Percentiles rank a stretch among this genome's conserved stretches.
Conservation (phyloP, 768 basidiomycete genomes). For the Pisolithus microcarpus region DNA sequence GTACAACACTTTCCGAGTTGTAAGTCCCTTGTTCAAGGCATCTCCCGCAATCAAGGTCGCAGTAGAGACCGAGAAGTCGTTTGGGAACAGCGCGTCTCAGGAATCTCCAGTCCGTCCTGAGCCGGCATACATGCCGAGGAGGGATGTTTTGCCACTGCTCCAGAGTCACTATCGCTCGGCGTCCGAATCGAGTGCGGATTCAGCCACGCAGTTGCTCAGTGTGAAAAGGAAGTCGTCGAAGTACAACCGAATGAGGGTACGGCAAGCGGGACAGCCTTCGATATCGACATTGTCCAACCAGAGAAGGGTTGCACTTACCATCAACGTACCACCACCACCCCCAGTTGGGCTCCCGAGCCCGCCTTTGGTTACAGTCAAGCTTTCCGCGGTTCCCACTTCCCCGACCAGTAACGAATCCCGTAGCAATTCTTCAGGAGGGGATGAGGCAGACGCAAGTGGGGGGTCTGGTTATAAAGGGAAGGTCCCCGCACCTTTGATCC, state of each 20-base stretch:
- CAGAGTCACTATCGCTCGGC: slow-evolving; percentile 7
- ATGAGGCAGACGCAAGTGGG: neutral
- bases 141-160: neutral
- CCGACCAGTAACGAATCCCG: neutral
- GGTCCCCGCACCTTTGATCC: slow-evolving; percentile 7
- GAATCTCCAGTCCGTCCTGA: slow-evolving; percentile 14
- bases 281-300: neutral
- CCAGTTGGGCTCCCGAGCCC: neutral
- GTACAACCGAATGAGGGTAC: slow-evolving; percentile 2
- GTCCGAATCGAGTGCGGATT: slow-evolving; percentile 15
- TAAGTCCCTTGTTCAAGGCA: slow-evolving; percentile 45
- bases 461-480: slow-evolving; percentile 3
- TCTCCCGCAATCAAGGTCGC: slow-evolving; percentile 1
- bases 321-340: neutral
- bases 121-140: slow-evolving; percentile 1
- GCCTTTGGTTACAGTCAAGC: neutral
- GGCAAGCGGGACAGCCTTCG: neutral
- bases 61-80: slow-evolving; percentile 14
- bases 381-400: slow-evolving; percentile 2
- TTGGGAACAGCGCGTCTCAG: slow-evolving; percentile 17
- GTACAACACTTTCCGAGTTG: slow-evolving; percentile 59
- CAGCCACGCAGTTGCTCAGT: slow-evolving; percentile 8
- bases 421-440: neutral
- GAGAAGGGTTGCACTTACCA: neutral
- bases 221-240: slow-evolving; percentile 7